phyloP scores from a whole-genome alignment of 2,329 filamentous ascomycete genomes.

The Aspergillus neoniger region DNA sequence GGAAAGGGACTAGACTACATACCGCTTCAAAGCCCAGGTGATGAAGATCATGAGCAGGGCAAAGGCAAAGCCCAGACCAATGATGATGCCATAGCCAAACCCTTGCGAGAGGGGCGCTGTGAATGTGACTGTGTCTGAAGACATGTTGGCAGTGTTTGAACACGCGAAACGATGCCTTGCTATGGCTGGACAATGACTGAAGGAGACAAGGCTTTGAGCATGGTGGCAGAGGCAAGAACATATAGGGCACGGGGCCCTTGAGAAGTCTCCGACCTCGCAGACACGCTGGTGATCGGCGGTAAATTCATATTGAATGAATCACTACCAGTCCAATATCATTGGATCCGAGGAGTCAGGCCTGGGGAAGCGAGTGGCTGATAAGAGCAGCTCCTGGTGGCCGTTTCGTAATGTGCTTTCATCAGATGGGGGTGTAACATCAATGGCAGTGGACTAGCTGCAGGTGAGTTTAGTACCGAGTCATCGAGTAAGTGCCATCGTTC shows the following conservation, averaged over 20 bases:
- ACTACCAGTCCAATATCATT: constrained; percentile 1
- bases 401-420: constrained; percentile 8
- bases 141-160: constrained; percentile 18
- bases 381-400: neutral
- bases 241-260: neutral
- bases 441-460: neutral
- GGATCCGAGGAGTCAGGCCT: neutral
- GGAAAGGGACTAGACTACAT: constrained; percentile 14
- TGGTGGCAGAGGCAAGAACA: neutral
- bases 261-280: constrained; percentile 24
- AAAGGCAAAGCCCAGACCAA: constrained; percentile 73
- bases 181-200: neutral
- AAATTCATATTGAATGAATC: neutral
- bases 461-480: neutral
- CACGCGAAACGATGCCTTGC: neutral
- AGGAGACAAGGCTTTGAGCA: neutral
- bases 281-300: constrained; percentile 12
- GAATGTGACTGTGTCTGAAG: constrained; percentile 30
- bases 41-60: constrained; percentile 73
- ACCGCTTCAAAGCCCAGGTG: constrained; percentile 69
- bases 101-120: constrained; percentile 52
- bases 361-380: constrained; percentile 4
- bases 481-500: neutral
- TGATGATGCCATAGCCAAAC: constrained; percentile 75
- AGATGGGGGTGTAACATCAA: neutral